Base-by-base conservation (phyloP, 2,329 filamentous ascomycete species). In the Pseudogymnoascus sp. region DNA sequence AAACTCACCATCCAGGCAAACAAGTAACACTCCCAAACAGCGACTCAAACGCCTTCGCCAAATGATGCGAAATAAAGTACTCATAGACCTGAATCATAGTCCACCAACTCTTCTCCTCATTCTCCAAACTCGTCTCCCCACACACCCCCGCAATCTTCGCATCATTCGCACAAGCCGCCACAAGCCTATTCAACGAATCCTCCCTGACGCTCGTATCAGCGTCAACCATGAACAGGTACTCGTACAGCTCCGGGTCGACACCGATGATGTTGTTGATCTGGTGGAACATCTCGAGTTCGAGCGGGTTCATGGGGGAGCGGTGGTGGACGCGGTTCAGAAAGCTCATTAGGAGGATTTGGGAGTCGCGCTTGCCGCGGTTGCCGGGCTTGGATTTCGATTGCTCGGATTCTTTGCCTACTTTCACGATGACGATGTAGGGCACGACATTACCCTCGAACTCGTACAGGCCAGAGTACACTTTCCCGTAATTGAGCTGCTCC, bases 41-140 rank as follows among this genome's bases (percentile, higher is more conserved):
- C 66, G 92, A 97, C 76, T 99, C 95, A 74, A 99, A 99, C 67
- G 95, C 92, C 80, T 99, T 99, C 63, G 95, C 83, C 75, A 99
- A 80, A 77, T 99, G 90, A 82, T 99, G 95, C 31, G 95, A 98
- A 74, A 99, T 99, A 77, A 93, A 99, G 81, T 99, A 99, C 77
- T 99, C 95, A 79, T 99, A 99, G 68, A 99, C 95, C 76, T 99
- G 95, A 73, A 99, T 99, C 95, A 99, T 99, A 11, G 95, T 99
- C 91, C 92, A 96, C 92, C 93, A 98, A 72, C 88, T 93, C 69
- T 88, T 85, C 71, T 97, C 92, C 75, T 97, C 93, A 72, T 99
- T 99, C 75, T 97, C 90, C 72, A 99, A 81, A 76, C 89, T 95
- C 1, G 95, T 99, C 76, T 99, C 95, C 74, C 95, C 95, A 75